phyloP scores from a whole-genome alignment of 441 rosid species.

The Populus hybrid region DNA sequence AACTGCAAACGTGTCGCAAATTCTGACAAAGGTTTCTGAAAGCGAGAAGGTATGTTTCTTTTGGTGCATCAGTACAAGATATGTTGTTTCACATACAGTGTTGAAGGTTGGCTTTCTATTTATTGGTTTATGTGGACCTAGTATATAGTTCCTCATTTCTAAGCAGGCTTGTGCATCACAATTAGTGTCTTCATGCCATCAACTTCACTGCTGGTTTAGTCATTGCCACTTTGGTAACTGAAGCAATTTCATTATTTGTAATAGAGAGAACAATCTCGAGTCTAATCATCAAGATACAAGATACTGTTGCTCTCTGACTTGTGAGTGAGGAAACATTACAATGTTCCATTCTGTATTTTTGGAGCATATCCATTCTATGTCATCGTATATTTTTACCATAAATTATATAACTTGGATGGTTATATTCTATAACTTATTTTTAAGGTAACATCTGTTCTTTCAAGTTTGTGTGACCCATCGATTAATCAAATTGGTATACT shows the following conservation, averaged over 20 bases:
- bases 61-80: neutral
- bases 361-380: neutral
- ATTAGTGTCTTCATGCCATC: neutral
- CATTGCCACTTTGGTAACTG: neutral
- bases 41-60: constrained; percentile 33
- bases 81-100: neutral
- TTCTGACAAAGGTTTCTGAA: constrained; percentile 34
- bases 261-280: neutral
- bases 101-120: neutral
- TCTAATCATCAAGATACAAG: neutral
- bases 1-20: constrained; percentile 38
- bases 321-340: neutral
- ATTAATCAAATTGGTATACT: neutral
- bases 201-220: neutral
- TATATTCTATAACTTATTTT: neutral
- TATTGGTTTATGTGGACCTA: neutral
- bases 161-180: neutral
- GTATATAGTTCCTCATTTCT: neutral
- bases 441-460: neutral
- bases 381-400: neutral
- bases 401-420: neutral
- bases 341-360: neutral
- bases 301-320: neutral
- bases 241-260: neutral
- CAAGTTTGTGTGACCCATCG: neutral